Evolutionary conservation across 306 rosid genomes (phyloP).

Genomic region (Trichosanthes truncata): DNA sequence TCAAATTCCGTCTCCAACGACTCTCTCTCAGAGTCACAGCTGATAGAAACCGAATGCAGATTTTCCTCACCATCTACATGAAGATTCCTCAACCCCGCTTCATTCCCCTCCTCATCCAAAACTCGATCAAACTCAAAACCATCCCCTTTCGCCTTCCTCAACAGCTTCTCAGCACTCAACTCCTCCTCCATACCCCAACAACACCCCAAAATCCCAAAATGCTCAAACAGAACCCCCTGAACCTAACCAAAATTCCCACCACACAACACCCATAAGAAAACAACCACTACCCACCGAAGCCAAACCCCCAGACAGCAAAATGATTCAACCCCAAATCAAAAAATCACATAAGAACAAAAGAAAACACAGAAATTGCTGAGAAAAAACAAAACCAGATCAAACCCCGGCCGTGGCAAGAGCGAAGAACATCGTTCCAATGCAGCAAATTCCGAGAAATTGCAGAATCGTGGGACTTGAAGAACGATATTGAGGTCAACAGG

Average conservation of each 20-base stretch:
- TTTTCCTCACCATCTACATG: constrained; percentile 22
- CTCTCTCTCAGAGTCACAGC: constrained; percentile 14
- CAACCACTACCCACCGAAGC: not conserved
- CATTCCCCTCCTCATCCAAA: constrained; percentile 12
- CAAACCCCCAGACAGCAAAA: not conserved
- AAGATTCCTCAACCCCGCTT: constrained; percentile 10
- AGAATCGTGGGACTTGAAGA: constrained; percentile 13
- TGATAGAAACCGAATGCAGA: constrained; percentile 11
- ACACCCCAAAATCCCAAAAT: constrained; percentile 22
- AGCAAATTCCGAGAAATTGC: constrained; percentile 15
- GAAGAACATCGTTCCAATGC: constrained; percentile 48
- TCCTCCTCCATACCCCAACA: constrained; percentile 54
- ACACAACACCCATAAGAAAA: constrained; percentile 9
- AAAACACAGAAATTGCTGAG: not conserved
- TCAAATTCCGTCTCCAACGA: constrained; percentile 3
- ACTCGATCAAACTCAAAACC: constrained; percentile 13
- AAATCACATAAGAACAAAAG: not conserved
- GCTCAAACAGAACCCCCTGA: not conserved
- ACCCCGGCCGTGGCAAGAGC: not conserved
- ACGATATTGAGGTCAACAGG: constrained; percentile 9
- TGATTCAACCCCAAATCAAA: not conserved
- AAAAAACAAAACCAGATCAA: constrained; percentile 28
- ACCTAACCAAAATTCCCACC: constrained; percentile 14
- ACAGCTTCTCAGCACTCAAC: constrained; percentile 41
- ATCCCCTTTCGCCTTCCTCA: constrained; percentile 16